A percentile compares a stretch with the other conserved stretches of the same genome.
Evolutionary conservation across 148 eudicot genomes (phyloP).

Genomic region (Hydrangea macrophylla): DNA sequence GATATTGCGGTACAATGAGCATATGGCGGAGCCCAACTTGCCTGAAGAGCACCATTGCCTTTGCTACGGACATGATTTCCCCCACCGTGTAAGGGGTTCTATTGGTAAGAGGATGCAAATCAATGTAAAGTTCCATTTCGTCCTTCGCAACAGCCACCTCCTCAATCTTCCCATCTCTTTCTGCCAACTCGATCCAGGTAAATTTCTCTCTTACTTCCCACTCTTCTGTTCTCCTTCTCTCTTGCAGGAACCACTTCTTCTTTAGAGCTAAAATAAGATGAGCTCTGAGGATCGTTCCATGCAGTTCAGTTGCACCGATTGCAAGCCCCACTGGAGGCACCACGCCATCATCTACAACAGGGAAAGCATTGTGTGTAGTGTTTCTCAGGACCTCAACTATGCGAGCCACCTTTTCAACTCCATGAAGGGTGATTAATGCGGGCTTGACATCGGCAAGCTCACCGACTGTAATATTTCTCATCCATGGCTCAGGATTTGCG

Average conservation of each 20-base stretch:
- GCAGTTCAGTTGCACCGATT: constrained; percentile 37
- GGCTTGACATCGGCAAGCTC: constrained; percentile 75
- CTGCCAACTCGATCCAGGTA: constrained; percentile 64
- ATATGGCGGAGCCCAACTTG: constrained; percentile 81
- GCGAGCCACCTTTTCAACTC: constrained; percentile 67
- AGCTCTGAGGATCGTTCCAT: constrained; percentile 65
- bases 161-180: constrained; percentile 53
- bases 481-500: constrained; percentile 86
- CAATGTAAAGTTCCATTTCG: constrained; percentile 83
- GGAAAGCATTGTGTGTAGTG: constrained; percentile 86
- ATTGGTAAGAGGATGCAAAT: constrained; percentile 77
- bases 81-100: constrained; percentile 77
- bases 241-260: constrained; percentile 70
- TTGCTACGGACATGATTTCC: constrained; percentile 80
- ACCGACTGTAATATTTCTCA: constrained; percentile 73
- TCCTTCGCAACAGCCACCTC: constrained; percentile 57
- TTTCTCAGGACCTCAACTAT: constrained; percentile 60
- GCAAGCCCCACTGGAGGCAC: constrained; percentile 28
- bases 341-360: constrained; percentile 54
- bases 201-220: constrained; percentile 71
- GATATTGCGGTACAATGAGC: constrained; percentile 75
- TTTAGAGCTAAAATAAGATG: constrained; percentile 69
- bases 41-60: constrained; percentile 86
- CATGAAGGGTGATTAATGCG: constrained; percentile 54
- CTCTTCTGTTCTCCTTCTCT: constrained; percentile 54